A percentile compares a stretch with the other conserved stretches of the same genome.
phyloP scores from a whole-genome alignment of 164 flowering plant genomes.

The Vitis vinifera region ASM3070453v1 NC_081821.1:7360001-7360500 shows the following conservation, averaged over 20 bases:
- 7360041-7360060: constrained; percentile 32
- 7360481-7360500: too few species aligned
- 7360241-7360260: neutral
- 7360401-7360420: constrained; percentile 8
- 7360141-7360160: too few species aligned
- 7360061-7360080: constrained; percentile 28
- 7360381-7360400: constrained; percentile 14
- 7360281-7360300: neutral
- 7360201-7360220: too few species aligned
- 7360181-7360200: too few species aligned
- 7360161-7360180: neutral
- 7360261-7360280: constrained; percentile 15
- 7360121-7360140: neutral
- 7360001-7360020: constrained; percentile 17
- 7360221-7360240: constrained; percentile 14
- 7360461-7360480: too few species aligned
- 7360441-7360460: too few species aligned
- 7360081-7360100: constrained; percentile 4
- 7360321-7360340: constrained; percentile 31
- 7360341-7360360: constrained; percentile 5
- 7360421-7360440: too few species aligned
- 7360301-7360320: constrained; percentile 20
- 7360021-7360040: constrained; percentile 16
- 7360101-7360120: constrained; percentile 23
- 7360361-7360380: constrained; percentile 3